These are phyloP conservation scores for Boechera divaricarpa DNA, from an alignment of 345 rosid genomes.

Conservation along the genomic window DNA sequence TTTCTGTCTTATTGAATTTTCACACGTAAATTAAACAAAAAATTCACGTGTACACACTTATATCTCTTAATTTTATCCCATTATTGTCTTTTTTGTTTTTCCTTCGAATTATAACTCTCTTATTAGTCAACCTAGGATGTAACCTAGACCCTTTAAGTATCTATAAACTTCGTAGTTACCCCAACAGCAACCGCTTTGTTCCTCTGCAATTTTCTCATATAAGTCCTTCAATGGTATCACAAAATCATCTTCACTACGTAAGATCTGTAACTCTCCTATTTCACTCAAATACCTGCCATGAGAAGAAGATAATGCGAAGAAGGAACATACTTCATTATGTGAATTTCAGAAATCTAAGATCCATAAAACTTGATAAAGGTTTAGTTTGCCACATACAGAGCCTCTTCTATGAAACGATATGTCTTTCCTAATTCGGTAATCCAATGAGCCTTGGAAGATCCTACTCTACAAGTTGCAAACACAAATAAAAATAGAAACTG, in stretches of 20 bases:
- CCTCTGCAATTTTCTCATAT: conserved; percentile 62
- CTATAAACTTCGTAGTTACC: conserved; percentile 69
- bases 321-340: conserved; percentile 11
- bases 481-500: neutral
- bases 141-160: conserved; percentile 63
- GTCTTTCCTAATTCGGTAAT: conserved; percentile 53
- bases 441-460: conserved; percentile 77
- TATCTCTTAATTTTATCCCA: no score
- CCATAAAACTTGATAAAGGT: neutral
- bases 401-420: conserved; percentile 73
- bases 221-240: conserved; percentile 54
- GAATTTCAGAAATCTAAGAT: neutral
- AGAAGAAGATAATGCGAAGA: neutral
- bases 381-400: conserved; percentile 59
- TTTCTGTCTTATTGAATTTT: no score
- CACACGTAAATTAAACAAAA: no score
- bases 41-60: no score
- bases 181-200: conserved; percentile 61
- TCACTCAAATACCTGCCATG: conserved; percentile 70
- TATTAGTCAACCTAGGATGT: no score
- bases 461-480: conserved; percentile 28
- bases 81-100: no score
- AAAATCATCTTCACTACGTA: conserved; percentile 48
- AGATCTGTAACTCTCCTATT: conserved; percentile 71
- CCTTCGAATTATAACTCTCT: no score